phyloP scores from a whole-genome alignment of 495 filamentous ascomycete genomes.

The Evansstolkia leycettana region DNA sequence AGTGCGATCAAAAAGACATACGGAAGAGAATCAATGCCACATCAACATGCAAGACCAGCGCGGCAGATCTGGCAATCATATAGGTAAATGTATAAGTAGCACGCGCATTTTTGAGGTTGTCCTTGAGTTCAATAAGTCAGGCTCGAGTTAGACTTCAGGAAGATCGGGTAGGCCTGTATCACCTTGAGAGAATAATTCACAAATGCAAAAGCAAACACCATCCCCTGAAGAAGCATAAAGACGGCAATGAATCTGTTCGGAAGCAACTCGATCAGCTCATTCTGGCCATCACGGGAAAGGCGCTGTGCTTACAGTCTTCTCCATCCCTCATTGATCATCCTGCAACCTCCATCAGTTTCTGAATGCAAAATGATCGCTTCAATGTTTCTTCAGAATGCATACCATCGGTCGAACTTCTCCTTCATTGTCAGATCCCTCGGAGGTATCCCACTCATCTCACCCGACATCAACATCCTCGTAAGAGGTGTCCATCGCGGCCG shows the following conservation, averaged over 20 bases:
- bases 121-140: conserved; percentile 13
- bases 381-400: too few relatives aligned
- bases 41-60: conserved; percentile 63
- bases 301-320: conserved; percentile 47
- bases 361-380: conserved; percentile 2
- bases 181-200: conserved; percentile 60
- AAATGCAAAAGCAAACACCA: conserved; percentile 64
- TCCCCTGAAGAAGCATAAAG: conserved; percentile 51
- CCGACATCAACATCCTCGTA: conserved; percentile 54
- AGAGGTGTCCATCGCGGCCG: conserved; percentile 58
- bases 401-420: conserved; percentile 40
- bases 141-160: neutral
- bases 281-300: conserved; percentile 2
- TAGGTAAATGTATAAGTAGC: conserved; percentile 57
- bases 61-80: conserved; percentile 57
- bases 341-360: conserved; percentile 30
- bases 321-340: conserved; percentile 74
- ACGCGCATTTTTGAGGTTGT: conserved; percentile 49
- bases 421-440: conserved; percentile 44
- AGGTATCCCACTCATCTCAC: conserved; percentile 53
- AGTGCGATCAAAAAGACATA: conserved; percentile 6
- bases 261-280: conserved; percentile 10
- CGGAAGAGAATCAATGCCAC: conserved; percentile 61
- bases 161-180: too few relatives aligned
- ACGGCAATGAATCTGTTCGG: conserved; percentile 51